A percentile compares a stretch with the other conserved stretches of the same genome.
Conservation (phyloP, 306 rosid genomes). For the Cicer judaicum region DNA sequence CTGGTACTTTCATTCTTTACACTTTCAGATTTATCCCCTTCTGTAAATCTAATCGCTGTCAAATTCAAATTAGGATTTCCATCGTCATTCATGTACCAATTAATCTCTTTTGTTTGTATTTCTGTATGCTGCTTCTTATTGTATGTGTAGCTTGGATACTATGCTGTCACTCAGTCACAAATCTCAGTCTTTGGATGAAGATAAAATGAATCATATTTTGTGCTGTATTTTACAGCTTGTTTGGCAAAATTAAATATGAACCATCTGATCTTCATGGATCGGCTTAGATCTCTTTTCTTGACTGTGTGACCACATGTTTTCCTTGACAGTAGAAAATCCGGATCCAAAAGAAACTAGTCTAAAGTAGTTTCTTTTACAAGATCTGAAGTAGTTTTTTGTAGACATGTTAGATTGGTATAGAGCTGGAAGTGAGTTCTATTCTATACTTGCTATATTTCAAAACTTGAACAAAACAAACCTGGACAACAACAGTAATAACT, state of each 20-base stretch:
- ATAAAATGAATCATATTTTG: not conserved
- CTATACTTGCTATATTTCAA: not conserved
- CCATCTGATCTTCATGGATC: not conserved
- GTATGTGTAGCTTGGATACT: not conserved
- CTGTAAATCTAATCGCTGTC: conserved; percentile 5
- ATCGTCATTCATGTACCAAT: not conserved
- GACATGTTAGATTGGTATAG: not conserved
- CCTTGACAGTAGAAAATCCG: not conserved
- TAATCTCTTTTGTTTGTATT: not conserved
- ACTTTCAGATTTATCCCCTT: not conserved
- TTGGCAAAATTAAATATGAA: not conserved
- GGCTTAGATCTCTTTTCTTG: not conserved
- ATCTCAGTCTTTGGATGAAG: not conserved
- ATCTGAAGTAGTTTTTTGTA: too few relatives aligned
- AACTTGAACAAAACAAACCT: not conserved
- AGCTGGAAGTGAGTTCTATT: not conserved
- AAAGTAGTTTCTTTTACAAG: not conserved
- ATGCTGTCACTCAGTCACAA: not conserved
- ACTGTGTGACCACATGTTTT: not conserved
- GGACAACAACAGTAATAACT: not conserved
- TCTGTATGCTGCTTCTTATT: not conserved
- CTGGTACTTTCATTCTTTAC: conserved; percentile 61
- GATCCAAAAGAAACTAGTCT: not conserved
- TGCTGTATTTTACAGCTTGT: not conserved
- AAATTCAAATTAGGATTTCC: not conserved